These are phyloP conservation scores for Thielaviopsis euricoi DNA, from an alignment of 2,329 filamentous ascomycete species.

Conservation along the genomic window DNA sequence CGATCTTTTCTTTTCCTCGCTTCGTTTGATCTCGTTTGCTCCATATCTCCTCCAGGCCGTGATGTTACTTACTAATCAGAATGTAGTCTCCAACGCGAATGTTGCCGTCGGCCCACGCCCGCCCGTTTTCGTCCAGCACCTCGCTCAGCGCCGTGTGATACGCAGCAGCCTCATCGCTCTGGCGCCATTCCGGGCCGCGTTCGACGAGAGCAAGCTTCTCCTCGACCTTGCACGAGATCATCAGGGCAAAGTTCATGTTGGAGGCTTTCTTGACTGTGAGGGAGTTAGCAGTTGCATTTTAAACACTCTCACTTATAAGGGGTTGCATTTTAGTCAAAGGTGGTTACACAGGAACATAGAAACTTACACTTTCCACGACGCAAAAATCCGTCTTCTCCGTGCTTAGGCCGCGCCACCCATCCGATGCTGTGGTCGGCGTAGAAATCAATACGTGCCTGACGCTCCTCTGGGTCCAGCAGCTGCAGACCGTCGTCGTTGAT, in stretches of 20 bases:
- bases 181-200: constrained; percentile 46
- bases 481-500: constrained; percentile 63
- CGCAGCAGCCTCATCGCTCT: constrained; percentile 48
- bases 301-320: not conserved
- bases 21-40: too few relatives aligned
- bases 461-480: constrained; percentile 44
- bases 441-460: constrained; percentile 47
- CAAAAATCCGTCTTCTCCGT: constrained; percentile 45
- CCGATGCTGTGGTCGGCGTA: constrained; percentile 54
- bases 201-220: constrained; percentile 44
- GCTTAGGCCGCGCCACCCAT: constrained; percentile 49
- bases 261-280: constrained; percentile 44
- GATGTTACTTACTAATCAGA: constrained; percentile 27
- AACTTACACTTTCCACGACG: constrained; percentile 41
- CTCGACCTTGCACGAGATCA: constrained; percentile 53
- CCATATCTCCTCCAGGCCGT: too few relatives aligned
- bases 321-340: not conserved
- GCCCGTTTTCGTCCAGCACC: constrained; percentile 48
- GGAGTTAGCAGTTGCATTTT: not conserved
- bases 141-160: constrained; percentile 51
- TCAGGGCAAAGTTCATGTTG: constrained; percentile 56
- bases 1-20: too few relatives aligned
- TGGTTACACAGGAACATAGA: too few relatives aligned
- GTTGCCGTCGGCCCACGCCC: constrained; percentile 70
- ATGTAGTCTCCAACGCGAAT: constrained; percentile 77